Conservation (phyloP, 768 basidiomycete species). For the Cyathus striatus region DNA sequence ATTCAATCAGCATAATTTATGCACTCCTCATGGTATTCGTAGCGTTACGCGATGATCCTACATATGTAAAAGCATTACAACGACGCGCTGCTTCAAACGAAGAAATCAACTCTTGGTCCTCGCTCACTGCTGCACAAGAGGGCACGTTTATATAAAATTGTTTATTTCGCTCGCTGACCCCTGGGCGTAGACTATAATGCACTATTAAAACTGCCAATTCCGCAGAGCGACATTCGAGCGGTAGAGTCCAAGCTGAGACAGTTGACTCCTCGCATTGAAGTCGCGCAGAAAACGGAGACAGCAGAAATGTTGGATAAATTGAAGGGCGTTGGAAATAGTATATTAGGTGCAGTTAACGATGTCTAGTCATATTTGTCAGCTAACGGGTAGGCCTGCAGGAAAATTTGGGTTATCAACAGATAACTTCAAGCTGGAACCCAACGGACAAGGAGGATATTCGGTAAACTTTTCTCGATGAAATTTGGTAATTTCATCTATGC, state of each 20-base stretch:
- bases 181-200: constrained; percentile 63
- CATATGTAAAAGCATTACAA: constrained; percentile 83
- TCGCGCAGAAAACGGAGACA: constrained; percentile 81
- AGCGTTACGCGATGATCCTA: constrained; percentile 86
- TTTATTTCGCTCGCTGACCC: constrained; percentile 1
- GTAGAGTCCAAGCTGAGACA: constrained; percentile 42
- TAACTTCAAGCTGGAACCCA: constrained; percentile 95
- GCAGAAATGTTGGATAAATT: constrained; percentile 90
- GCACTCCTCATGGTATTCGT: neutral
- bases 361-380: neutral
- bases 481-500: too few species aligned
- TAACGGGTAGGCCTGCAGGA: constrained; percentile 41
- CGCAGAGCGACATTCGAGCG: constrained; percentile 40
- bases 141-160: too few species aligned
- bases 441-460: constrained; percentile 93
- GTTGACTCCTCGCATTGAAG: constrained; percentile 66
- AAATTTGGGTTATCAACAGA: constrained; percentile 93
- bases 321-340: constrained; percentile 86
- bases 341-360: constrained; percentile 56
- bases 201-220: constrained; percentile 60
- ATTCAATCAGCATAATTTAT: neutral
- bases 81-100: constrained; percentile 88
- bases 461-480: constrained; percentile 71
- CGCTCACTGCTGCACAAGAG: constrained; percentile 77
- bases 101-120: constrained; percentile 74